phyloP scores from a whole-genome alignment of 169 alveolate genomes.

The Babesia divergens region DNA sequence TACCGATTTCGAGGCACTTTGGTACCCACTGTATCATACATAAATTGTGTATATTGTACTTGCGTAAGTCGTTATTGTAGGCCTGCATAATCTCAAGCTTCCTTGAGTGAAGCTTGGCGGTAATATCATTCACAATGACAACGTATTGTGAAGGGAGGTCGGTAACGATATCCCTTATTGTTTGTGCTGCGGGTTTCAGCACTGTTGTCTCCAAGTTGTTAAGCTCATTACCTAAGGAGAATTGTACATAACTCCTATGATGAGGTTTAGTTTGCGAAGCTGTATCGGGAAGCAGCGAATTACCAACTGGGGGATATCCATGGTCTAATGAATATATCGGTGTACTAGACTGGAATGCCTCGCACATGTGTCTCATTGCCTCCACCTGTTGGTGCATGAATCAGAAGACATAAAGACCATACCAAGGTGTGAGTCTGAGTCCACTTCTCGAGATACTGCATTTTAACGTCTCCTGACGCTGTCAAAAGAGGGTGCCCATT shows the following conservation, averaged over 20 bases:
- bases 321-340: slow-evolving; percentile 24
- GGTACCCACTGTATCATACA: slow-evolving; percentile 18
- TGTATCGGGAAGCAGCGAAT: no score
- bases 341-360: slow-evolving; percentile 14
- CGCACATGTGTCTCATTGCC: slow-evolving; percentile 6
- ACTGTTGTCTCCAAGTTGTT: no score
- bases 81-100: background rate
- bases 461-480: slow-evolving; percentile 19
- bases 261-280: no score
- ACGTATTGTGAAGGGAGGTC: no score
- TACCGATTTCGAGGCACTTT: background rate
- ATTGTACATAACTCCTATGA: no score
- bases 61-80: background rate
- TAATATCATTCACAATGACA: no score
- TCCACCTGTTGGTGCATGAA: slow-evolving; percentile 8
- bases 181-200: no score
- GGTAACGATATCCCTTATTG: no score
- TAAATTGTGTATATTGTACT: slow-evolving; percentile 6
- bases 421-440: slow-evolving; percentile 28
- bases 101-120: no score
- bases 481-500: slow-evolving; percentile 35
- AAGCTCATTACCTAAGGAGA: no score
- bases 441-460: slow-evolving; percentile 46
- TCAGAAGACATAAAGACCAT: background rate
- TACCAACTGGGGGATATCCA: background rate